These are phyloP conservation scores for Zancudomyces culisetae DNA, from an alignment of 371 early-diverging fungal genomes.

Conservation along the genomic window DNA sequence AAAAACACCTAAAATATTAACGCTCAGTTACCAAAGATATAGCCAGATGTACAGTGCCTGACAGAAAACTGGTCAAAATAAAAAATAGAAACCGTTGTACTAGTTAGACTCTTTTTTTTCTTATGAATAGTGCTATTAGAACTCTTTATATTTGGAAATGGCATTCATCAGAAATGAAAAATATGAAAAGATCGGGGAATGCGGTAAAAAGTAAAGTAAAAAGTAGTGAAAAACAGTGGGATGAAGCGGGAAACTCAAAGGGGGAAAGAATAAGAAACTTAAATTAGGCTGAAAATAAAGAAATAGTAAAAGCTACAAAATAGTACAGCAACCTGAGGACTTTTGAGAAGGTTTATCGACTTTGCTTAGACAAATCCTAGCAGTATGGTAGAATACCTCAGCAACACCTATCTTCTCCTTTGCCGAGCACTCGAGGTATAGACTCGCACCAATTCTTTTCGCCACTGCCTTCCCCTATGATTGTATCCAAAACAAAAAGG, in stretches of 20 bases:
- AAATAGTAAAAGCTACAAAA: not conserved
- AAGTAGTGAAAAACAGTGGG: not conserved
- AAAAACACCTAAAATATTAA: no score
- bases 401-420: conserved; percentile 34
- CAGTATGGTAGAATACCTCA: conserved; percentile 36
- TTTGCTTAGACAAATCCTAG: not conserved
- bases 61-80: no score
- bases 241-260: not conserved
- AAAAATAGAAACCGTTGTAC: no score
- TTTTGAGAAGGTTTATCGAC: not conserved
- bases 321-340: not conserved
- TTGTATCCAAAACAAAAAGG: no score
- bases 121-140: no score
- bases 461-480: conserved; percentile 30
- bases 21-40: no score
- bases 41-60: no score
- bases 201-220: no score
- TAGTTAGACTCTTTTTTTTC: no score
- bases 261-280: not conserved
- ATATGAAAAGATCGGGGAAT: no score
- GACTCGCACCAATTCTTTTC: conserved; percentile 32
- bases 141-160: no score
- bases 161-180: no score
- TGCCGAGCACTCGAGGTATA: conserved; percentile 48
- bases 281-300: not conserved